phyloP scores from a whole-genome alignment of 1,284 basidiomycete genomes.

The Marasmius sp. region DNA sequence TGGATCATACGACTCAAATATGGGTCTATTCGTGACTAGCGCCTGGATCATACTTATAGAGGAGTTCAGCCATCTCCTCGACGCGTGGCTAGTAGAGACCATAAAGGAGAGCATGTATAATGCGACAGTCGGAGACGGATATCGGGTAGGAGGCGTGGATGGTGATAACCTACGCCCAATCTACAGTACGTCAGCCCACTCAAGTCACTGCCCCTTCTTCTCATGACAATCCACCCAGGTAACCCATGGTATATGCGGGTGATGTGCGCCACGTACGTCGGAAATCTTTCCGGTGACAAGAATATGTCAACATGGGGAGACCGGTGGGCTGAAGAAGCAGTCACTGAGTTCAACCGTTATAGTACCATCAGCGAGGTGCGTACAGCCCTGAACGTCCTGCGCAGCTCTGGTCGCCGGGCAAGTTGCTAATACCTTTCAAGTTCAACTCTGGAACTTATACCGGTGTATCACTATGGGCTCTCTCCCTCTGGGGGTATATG shows the following conservation, averaged over 20 bases:
- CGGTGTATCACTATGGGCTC: slow-evolving; percentile 28
- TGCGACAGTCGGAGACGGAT: slow-evolving; percentile 30
- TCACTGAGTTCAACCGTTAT: slow-evolving; percentile 25
- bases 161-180: slow-evolving; percentile 28
- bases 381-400: neutral
- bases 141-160: slow-evolving; percentile 30
- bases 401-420: neutral
- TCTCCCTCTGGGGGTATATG: slow-evolving; percentile 32
- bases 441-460: slow-evolving; percentile 32
- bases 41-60: slow-evolving; percentile 31
- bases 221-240: slow-evolving; percentile 3
- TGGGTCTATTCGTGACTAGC: slow-evolving; percentile 27
- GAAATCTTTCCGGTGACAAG: slow-evolving; percentile 25
- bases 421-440: slow-evolving; percentile 8
- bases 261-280: slow-evolving; percentile 30
- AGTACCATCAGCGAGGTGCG: slow-evolving; percentile 27
- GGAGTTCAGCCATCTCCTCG: slow-evolving; percentile 28
- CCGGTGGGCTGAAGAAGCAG: slow-evolving; percentile 26
- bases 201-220: slow-evolving; percentile 30
- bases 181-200: slow-evolving; percentile 20
- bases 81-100: slow-evolving; percentile 18
- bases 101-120: slow-evolving; percentile 31
- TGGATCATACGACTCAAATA: slow-evolving; percentile 27
- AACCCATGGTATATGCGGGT: slow-evolving; percentile 26
- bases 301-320: slow-evolving; percentile 32